Percentiles rank a stretch among this genome's conserved stretches.
Conservation (phyloP, 2,329 filamentous ascomycete species). For the Leptographium galeiforme region DNA sequence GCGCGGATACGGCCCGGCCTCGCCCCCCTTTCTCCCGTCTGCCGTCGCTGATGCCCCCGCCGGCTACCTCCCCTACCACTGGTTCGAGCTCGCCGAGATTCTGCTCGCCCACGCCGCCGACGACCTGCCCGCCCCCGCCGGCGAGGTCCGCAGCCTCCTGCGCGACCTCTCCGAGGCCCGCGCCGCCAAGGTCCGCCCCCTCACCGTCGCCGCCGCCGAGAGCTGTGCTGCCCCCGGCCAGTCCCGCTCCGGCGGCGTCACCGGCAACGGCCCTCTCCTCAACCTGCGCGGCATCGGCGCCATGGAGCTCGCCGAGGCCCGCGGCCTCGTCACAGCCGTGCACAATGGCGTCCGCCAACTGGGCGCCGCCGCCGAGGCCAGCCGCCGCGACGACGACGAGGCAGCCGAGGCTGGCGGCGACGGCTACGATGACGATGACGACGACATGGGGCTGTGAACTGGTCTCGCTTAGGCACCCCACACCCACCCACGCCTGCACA, state of each 20-base stretch:
- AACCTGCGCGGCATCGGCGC: slow-evolving; percentile 64
- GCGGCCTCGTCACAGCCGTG: slow-evolving; percentile 71
- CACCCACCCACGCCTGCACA: no score
- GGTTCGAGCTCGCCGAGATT: slow-evolving; percentile 82
- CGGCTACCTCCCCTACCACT: slow-evolving; percentile 78
- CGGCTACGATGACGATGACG: slow-evolving; percentile 47
- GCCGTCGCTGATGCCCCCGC: slow-evolving; percentile 57
- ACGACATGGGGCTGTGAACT: slow-evolving; percentile 29
- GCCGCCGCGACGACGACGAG: slow-evolving; percentile 61
- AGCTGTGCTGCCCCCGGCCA: not conserved
- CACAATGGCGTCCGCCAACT: slow-evolving; percentile 80
- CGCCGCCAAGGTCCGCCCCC: slow-evolving; percentile 74
- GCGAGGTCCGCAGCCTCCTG: slow-evolving; percentile 61
- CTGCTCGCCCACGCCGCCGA: slow-evolving; percentile 75
- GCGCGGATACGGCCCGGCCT: slow-evolving; percentile 8
- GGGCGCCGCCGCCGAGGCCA: slow-evolving; percentile 66
- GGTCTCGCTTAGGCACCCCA: not conserved
- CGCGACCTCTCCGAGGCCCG: slow-evolving; percentile 77
- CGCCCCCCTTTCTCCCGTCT: slow-evolving; percentile 65
- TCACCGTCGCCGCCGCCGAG: slow-evolving; percentile 24
- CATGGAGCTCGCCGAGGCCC: slow-evolving; percentile 82
- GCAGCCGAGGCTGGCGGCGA: slow-evolving; percentile 48
- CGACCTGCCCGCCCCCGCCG: slow-evolving; percentile 56
- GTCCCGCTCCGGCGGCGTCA: slow-evolving; percentile 23
- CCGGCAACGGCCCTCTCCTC: slow-evolving; percentile 30